Conservation (phyloP, 2,329 filamentous ascomycete genomes). For the Aureobasidium sp. region DNA sequence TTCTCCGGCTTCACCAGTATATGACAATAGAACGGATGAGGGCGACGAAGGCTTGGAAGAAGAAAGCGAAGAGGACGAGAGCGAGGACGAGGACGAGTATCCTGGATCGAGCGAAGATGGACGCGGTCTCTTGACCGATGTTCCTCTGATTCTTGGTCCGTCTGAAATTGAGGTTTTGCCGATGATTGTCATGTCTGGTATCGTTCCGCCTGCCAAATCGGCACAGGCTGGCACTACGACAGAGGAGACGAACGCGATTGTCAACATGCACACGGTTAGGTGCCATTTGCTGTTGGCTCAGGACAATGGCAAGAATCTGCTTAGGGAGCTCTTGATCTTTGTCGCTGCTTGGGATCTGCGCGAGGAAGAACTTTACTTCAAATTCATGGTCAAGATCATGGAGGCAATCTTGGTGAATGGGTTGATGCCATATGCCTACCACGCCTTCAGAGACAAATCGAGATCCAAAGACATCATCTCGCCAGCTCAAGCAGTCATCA, state of each 20-base stretch:
- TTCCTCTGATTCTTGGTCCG: conserved; percentile 87
- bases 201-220: conserved; percentile 61
- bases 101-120: conserved; percentile 55
- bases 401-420: conserved; percentile 86
- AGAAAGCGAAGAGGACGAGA: conserved; percentile 48
- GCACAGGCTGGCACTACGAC: conserved; percentile 48
- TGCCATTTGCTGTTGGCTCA: conserved; percentile 85
- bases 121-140: conserved; percentile 81
- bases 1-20: conserved; percentile 17
- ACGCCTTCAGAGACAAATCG: conserved; percentile 65
- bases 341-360: conserved; percentile 96
- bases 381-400: conserved; percentile 93
- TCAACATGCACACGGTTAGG: conserved; percentile 82
- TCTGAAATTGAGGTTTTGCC: conserved; percentile 93
- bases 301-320: conserved; percentile 81
- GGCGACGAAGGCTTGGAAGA: conserved; percentile 25
- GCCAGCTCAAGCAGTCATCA: conserved; percentile 84
- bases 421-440: conserved; percentile 85
- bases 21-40: conserved; percentile 14
- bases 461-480: conserved; percentile 88
- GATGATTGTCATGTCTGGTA: conserved; percentile 95
- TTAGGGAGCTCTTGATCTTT: conserved; percentile 88
- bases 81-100: conserved; percentile 71
- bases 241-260: conserved; percentile 49
- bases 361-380: conserved; percentile 89